Conservation (phyloP, 2,329 filamentous ascomycete genomes). For the Fusarium oxysporum region DNA sequence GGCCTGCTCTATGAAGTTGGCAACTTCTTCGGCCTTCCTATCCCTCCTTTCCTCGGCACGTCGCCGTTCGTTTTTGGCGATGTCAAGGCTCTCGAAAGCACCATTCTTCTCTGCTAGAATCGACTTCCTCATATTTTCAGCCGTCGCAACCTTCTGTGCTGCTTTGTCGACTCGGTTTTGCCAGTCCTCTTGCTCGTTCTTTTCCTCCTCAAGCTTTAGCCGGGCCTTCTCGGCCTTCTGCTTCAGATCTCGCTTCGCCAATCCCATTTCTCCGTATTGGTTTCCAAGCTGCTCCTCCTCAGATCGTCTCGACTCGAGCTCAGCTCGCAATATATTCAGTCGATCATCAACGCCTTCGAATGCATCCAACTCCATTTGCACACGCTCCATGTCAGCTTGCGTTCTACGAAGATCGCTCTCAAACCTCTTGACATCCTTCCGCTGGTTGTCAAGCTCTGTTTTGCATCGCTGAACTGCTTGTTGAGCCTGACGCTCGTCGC, state of each 20-base stretch:
- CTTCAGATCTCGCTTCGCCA: constrained; percentile 63
- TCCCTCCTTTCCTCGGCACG: constrained; percentile 61
- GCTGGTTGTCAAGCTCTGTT: constrained; percentile 59
- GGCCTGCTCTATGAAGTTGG: constrained; percentile 67
- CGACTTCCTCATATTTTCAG: constrained; percentile 62
- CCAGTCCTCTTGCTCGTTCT: constrained; percentile 54
- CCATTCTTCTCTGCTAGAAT: constrained; percentile 72
- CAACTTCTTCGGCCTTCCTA: constrained; percentile 60
- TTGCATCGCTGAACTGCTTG: constrained; percentile 62
- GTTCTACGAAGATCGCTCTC: constrained; percentile 68
- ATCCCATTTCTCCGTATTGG: constrained; percentile 64
- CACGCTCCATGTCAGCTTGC: constrained; percentile 66
- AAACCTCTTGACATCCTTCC: constrained; percentile 52
- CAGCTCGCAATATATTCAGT: constrained; percentile 67
- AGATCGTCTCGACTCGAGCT: constrained; percentile 66
- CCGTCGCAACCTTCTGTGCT: constrained; percentile 62
- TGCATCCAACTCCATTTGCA: constrained; percentile 70
- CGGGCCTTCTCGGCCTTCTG: constrained; percentile 56
- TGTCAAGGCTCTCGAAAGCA: constrained; percentile 63
- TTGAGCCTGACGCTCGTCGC: constrained; percentile 59
- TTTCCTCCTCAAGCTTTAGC: constrained; percentile 48
- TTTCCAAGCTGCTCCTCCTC: constrained; percentile 62
- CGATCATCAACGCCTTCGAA: constrained; percentile 76
- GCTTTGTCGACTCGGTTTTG: constrained; percentile 66
- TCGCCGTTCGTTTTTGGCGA: constrained; percentile 59